Conservation (phyloP, 208 protist genomes). For the Trypanosoma melophagium region DNA sequence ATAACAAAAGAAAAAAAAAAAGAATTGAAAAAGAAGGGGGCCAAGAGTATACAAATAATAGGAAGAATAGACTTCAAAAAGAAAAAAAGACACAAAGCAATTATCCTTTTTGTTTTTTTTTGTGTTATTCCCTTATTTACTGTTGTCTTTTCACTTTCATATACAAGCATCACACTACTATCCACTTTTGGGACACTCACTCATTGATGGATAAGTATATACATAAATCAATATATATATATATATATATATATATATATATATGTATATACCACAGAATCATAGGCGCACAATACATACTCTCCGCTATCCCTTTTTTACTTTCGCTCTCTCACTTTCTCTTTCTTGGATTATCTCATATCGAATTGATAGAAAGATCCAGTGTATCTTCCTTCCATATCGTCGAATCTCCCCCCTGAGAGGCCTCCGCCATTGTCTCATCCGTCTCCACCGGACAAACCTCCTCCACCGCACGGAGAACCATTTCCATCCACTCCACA, state of each 20-base stretch:
- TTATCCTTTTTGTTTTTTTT: no score
- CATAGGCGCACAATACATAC: neutral
- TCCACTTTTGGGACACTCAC: neutral
- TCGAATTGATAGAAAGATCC: conserved; percentile 24
- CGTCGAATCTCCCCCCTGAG: neutral
- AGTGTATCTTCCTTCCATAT: conserved; percentile 7
- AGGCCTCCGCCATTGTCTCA: conserved; percentile 5
- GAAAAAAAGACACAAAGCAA: neutral
- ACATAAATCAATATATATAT: conserved; percentile 11
- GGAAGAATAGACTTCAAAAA: neutral
- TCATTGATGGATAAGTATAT: conserved; percentile 6
- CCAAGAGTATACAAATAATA: no score
- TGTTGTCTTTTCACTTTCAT: neutral
- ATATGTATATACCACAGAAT: conserved; percentile 4
- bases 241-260: conserved; percentile 14
- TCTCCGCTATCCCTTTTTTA: neutral
- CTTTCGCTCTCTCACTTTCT: no score
- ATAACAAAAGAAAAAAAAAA: no score
- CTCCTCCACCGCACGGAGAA: conserved; percentile 55
- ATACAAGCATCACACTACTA: neutral
- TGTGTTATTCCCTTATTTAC: no score
- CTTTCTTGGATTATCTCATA: no score
- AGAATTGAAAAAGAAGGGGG: no score
- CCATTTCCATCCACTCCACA: conserved; percentile 69
- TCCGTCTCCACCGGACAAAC: conserved; percentile 13